A percentile compares a stretch with the other conserved stretches of the same genome.
phyloP scores from a whole-genome alignment of 1,284 basidiomycete genomes.

The Fomitopsis schrenkii region DNA sequence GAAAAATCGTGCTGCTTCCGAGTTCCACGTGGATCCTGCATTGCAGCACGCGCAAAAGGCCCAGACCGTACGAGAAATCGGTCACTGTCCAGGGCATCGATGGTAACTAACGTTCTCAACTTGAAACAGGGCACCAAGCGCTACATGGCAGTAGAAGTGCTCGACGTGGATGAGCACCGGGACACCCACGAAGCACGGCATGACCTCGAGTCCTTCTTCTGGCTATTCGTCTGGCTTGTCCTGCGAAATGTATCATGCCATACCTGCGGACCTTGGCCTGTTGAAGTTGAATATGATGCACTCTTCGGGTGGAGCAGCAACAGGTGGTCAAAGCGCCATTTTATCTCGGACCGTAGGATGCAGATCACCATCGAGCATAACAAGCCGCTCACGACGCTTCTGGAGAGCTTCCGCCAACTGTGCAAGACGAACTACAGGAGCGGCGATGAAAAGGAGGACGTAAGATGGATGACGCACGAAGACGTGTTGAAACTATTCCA shows the following conservation, averaged over 20 bases:
- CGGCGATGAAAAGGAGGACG: not conserved
- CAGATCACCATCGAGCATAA: not conserved
- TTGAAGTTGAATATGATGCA: not conserved
- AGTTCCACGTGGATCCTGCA: no score
- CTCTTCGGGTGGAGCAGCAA: not conserved
- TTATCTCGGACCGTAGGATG: not conserved
- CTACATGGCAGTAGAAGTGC: slow-evolving; percentile 7
- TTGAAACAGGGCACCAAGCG: slow-evolving; percentile 8
- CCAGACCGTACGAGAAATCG: not conserved
- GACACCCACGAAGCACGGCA: slow-evolving; percentile 1
- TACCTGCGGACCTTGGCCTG: no score
- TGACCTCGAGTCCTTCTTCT: slow-evolving; percentile 14
- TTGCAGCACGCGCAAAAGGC: not conserved
- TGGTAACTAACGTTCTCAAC: not conserved
- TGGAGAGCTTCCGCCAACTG: not conserved
- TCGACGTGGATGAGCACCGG: not conserved
- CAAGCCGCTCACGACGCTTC: not conserved
- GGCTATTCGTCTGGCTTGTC: slow-evolving; percentile 11
- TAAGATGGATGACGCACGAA: not conserved
- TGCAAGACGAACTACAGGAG: not conserved
- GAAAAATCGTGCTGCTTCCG: no score
- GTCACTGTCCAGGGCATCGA: no score
- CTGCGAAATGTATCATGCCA: slow-evolving; percentile 5
- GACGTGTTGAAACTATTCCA: not conserved
- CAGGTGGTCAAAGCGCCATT: not conserved